phyloP scores from a whole-genome alignment of 495 filamentous ascomycete species.

The Podospora pseudocomata region DNA sequence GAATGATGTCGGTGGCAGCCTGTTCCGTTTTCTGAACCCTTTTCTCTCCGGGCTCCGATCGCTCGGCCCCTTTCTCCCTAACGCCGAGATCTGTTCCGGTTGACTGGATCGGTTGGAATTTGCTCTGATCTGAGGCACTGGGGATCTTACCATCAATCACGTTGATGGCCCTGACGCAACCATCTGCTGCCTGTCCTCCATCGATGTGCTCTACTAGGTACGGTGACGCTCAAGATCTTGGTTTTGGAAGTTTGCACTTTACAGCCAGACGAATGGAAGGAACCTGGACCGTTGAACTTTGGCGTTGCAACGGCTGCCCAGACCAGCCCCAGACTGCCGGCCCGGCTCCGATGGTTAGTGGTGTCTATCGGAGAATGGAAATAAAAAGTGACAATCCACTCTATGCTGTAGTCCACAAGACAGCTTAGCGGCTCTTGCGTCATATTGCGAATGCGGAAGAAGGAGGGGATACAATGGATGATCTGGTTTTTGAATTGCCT shows the following conservation, averaged over 20 bases:
- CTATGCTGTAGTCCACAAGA: background rate
- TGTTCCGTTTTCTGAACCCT: background rate
- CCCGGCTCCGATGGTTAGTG: background rate
- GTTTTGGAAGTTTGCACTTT: background rate
- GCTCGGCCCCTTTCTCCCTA: conserved; percentile 2
- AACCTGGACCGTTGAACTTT: background rate
- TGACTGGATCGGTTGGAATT: background rate
- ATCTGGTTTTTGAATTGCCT: background rate
- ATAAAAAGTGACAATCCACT: background rate
- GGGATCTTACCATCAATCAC: background rate
- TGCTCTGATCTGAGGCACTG: background rate
- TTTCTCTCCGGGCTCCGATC: conserved; percentile 2
- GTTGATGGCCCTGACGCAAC: background rate
- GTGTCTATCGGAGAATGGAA: background rate
- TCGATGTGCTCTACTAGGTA: background rate
- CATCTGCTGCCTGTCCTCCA: background rate
- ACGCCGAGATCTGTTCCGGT: conserved; percentile 5
- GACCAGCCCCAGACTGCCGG: background rate
- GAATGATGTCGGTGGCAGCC: conserved; percentile 1
- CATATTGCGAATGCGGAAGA: conserved; percentile 3
- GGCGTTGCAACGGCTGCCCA: background rate
- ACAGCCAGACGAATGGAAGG: background rate
- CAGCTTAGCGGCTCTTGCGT: conserved; percentile 6
- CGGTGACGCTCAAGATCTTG: background rate
- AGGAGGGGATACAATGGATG: background rate